Percentiles rank a stretch among this genome's conserved stretches.
Evolutionary conservation across 2,329 filamentous ascomycete species (phyloP).

Genomic region (Talaromyces islandicus): DNA sequence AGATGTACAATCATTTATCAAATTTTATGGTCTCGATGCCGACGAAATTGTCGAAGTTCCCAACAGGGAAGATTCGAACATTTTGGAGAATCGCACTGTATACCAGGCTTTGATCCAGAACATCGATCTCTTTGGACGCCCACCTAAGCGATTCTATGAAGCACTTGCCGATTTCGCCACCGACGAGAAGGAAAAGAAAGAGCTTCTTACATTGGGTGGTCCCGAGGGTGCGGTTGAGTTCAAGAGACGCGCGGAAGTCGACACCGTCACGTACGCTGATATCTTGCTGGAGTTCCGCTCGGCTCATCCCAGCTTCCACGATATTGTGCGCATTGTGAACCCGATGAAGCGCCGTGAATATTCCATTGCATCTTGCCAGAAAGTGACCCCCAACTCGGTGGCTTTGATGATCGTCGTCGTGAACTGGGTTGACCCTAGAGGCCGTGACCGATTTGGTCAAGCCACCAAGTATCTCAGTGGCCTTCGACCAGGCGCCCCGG

Average conservation of each 20-base stretch:
- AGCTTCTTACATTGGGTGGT: constrained; percentile 69
- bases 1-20: constrained; percentile 78
- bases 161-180: constrained; percentile 77
- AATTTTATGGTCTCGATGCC: constrained; percentile 77
- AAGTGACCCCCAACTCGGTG: constrained; percentile 83
- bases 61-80: constrained; percentile 66
- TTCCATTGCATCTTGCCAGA: constrained; percentile 96
- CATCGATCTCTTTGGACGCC: constrained; percentile 92
- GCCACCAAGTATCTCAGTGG: constrained; percentile 82
- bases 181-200: constrained; percentile 75
- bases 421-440: constrained; percentile 83
- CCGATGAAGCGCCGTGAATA: constrained; percentile 97
- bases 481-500: constrained; percentile 66
- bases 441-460: constrained; percentile 85
- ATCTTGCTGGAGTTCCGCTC: constrained; percentile 84
- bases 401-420: constrained; percentile 96
- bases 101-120: constrained; percentile 90
- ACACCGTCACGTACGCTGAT: constrained; percentile 87
- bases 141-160: constrained; percentile 97
- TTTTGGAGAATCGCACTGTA: constrained; percentile 82
- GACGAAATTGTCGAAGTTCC: constrained; percentile 87
- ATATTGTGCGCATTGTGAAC: constrained; percentile 78
- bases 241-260: constrained; percentile 84
- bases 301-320: constrained; percentile 80
- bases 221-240: constrained; percentile 81